Conservation (phyloP, 169 alveolate species). For the Eimeria brunetti region DNA sequence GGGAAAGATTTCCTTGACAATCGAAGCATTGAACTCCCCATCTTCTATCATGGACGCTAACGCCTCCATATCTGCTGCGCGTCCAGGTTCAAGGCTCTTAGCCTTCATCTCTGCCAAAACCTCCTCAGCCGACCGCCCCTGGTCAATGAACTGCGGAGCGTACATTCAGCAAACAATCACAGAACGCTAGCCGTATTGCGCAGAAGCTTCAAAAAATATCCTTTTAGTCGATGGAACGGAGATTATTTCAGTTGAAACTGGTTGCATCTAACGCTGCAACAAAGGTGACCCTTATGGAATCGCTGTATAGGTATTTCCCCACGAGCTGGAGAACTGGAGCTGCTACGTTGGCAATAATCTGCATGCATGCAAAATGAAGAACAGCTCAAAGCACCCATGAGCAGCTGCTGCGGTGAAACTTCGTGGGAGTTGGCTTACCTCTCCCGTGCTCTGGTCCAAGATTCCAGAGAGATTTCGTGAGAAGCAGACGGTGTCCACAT, state of each 20-base stretch:
- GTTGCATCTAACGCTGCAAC: neutral
- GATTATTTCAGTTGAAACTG: neutral
- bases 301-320: neutral
- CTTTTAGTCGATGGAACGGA: neutral
- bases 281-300: neutral
- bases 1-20: neutral
- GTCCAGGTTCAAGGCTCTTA: neutral
- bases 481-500: conserved; percentile 13
- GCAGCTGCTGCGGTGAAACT: neutral
- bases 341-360: neutral
- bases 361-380: neutral
- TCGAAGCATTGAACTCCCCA: conserved; percentile 4
- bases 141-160: conserved; percentile 29
- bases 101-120: conserved; percentile 37
- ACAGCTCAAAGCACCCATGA: too few species aligned
- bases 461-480: neutral
- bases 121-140: conserved; percentile 38
- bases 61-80: neutral
- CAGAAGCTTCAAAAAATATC: neutral
- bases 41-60: conserved; percentile 11
- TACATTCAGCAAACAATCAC: neutral
- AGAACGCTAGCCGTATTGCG: neutral
- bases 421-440: neutral
- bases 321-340: neutral
- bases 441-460: conserved; percentile 20